These are phyloP conservation scores for Kodamaea anthophila DNA, from an alignment of 1,139 yeast genomes.

Conservation along the genomic window DNA sequence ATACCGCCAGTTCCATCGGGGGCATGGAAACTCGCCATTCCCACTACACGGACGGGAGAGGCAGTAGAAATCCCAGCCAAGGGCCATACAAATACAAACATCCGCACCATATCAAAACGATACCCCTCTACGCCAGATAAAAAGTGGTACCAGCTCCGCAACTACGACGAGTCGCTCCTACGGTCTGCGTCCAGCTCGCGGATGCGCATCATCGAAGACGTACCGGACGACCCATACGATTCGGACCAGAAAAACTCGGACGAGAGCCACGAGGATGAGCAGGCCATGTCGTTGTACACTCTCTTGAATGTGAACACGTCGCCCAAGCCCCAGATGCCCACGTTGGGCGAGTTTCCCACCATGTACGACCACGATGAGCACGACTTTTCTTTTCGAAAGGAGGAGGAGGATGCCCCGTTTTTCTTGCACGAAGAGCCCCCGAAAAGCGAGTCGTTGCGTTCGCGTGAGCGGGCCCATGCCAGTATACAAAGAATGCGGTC, in stretches of 20 bases:
- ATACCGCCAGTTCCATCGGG: slow-evolving; percentile 45
- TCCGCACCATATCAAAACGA: slow-evolving; percentile 1
- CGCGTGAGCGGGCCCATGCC: slow-evolving; percentile 62
- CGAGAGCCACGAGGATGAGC: slow-evolving; percentile 48
- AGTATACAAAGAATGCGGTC: slow-evolving; percentile 59
- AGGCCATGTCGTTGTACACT: slow-evolving; percentile 46
- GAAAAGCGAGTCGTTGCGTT: slow-evolving; percentile 29
- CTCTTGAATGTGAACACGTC: slow-evolving; percentile 23
- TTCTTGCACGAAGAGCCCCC: slow-evolving; percentile 23
- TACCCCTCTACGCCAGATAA: neutral
- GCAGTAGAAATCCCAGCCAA: slow-evolving; percentile 63
- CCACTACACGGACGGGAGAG: slow-evolving; percentile 75
- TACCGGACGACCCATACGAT: slow-evolving; percentile 1
- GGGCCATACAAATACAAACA: slow-evolving; percentile 14
- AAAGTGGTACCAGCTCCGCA: slow-evolving; percentile 21
- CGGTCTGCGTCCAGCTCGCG: slow-evolving; percentile 11
- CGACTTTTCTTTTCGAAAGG: neutral
- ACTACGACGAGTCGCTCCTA: slow-evolving; percentile 18
- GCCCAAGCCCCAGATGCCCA: slow-evolving; percentile 32
- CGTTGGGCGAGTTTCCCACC: slow-evolving; percentile 41
- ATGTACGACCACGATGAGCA: slow-evolving; percentile 17
- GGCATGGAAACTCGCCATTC: slow-evolving; percentile 76
- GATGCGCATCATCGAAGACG: slow-evolving; percentile 2
- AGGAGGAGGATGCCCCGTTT: neutral
- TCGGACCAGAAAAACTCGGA: slow-evolving; percentile 7